These are phyloP conservation scores for Phytophthora vignae DNA, from an alignment of 352 stramenopile genomes.

Conservation along the genomic window DNA sequence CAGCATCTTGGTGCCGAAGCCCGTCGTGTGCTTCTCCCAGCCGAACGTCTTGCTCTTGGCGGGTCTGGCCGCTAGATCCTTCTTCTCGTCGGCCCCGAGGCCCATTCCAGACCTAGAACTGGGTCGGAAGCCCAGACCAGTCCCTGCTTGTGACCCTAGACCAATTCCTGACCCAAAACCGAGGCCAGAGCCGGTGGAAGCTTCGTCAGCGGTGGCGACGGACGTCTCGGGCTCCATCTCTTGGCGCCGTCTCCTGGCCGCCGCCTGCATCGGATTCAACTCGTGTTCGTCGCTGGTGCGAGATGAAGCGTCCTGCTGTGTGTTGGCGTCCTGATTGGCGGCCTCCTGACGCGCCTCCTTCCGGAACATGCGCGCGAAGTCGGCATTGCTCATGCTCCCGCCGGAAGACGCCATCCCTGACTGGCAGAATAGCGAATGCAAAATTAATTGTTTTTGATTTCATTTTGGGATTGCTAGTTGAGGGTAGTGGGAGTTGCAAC, in stretches of 20 bases:
- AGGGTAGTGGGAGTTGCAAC: not conserved
- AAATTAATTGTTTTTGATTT: constrained; percentile 1
- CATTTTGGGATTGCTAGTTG: not conserved
- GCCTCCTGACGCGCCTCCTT: constrained; percentile 39
- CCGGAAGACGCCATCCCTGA: constrained; percentile 23
- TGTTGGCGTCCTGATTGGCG: not conserved
- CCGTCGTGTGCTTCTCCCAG: constrained; percentile 98
- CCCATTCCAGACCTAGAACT: constrained; percentile 29
- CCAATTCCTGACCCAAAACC: constrained; percentile 1
- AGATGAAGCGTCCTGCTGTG: not conserved
- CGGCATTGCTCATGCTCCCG: constrained; percentile 66
- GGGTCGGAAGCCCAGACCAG: constrained; percentile 27
- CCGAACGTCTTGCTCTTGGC: constrained; percentile 45
- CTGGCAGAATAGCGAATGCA: not conserved
- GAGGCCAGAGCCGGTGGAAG: constrained; percentile 8
- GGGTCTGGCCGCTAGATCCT: constrained; percentile 10
- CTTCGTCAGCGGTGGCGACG: constrained; percentile 12
- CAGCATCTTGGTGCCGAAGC: constrained; percentile 96
- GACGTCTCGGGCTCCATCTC: constrained; percentile 20
- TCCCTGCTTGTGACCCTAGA: not conserved
- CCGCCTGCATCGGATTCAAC: constrained; percentile 29
- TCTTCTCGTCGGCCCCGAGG: constrained; percentile 3
- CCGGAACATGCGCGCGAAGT: constrained; percentile 85
- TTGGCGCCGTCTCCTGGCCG: constrained; percentile 29
- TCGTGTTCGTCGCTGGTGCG: not conserved